Conservation (phyloP, 306 rosid genomes). For the Clitoria ternatea region DNA sequence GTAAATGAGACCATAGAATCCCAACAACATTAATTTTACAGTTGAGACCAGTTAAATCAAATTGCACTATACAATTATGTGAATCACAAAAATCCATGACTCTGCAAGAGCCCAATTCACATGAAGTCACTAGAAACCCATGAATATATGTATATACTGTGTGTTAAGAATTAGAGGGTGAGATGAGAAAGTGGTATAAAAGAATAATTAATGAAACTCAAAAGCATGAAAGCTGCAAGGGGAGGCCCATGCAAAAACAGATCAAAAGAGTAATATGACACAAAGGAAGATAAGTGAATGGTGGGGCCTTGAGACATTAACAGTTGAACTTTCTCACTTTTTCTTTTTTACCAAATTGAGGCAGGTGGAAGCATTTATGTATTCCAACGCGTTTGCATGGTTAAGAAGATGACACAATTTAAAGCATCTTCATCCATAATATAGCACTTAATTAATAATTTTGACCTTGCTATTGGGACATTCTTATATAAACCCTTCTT, state of each 20-base stretch:
- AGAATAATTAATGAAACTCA: neutral
- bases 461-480: neutral
- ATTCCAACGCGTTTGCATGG: constrained; percentile 38
- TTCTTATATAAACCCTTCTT: constrained; percentile 40
- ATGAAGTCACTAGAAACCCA: neutral
- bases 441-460: neutral
- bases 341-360: constrained; percentile 32
- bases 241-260: constrained; percentile 16
- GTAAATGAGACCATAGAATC: neutral
- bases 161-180: neutral
- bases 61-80: constrained; percentile 6
- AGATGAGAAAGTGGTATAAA: neutral
- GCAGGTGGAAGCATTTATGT: constrained; percentile 59
- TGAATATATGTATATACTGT: neutral
- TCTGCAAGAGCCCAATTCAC: neutral
- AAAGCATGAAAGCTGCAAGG: neutral
- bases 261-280: neutral
- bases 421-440: constrained; percentile 31
- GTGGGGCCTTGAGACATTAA: constrained; percentile 15
- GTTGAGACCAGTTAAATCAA: neutral
- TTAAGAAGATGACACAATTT: constrained; percentile 42
- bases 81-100: constrained; percentile 3
- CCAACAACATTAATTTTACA: neutral
- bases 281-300: neutral
- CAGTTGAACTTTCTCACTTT: constrained; percentile 19